Conservation (phyloP, 2,329 filamentous ascomycete species). For the Dactylellina cionopaga region DNA sequence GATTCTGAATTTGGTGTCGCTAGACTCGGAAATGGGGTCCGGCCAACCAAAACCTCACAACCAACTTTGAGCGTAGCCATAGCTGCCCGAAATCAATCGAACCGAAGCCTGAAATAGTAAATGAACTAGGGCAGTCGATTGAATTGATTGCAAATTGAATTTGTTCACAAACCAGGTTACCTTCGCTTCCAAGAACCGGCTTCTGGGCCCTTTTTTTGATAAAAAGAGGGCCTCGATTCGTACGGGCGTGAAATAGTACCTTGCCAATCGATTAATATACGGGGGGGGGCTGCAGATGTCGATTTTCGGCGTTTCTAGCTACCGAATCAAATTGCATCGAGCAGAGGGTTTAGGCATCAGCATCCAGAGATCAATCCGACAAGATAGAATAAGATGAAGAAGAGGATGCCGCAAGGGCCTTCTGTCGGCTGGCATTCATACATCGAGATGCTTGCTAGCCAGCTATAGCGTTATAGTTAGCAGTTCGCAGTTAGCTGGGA, state of each 20-base stretch:
- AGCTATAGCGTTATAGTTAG: neutral
- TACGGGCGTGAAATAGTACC: neutral
- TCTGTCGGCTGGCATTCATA: neutral
- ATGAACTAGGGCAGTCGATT: too few relatives aligned
- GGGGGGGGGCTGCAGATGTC: neutral
- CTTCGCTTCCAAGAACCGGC: conserved; percentile 27
- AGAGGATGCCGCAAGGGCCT: neutral
- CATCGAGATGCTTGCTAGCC: conserved; percentile 2
- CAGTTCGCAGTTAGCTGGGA: too few relatives aligned
- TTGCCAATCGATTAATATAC: neutral
- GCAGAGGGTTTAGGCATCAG: conserved; percentile 30
- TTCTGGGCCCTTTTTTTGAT: too few relatives aligned
- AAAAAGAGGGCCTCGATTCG: too few relatives aligned
- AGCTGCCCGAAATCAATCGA: neutral
- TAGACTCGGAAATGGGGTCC: conserved; percentile 11
- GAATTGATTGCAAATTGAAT: conserved; percentile 1
- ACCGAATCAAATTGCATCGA: conserved; percentile 21
- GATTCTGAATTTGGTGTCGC: conserved; percentile 10
- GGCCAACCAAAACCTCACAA: conserved; percentile 11
- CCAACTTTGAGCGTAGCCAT: neutral
- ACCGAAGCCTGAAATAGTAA: neutral
- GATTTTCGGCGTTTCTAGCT: neutral
- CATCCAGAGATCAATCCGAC: conserved; percentile 9
- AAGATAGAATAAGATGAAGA: neutral
- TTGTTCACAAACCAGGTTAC: conserved; percentile 9